Base-by-base conservation (phyloP, 192 early-diverging fungal species). In the Funneliformis mosseae region DNA sequence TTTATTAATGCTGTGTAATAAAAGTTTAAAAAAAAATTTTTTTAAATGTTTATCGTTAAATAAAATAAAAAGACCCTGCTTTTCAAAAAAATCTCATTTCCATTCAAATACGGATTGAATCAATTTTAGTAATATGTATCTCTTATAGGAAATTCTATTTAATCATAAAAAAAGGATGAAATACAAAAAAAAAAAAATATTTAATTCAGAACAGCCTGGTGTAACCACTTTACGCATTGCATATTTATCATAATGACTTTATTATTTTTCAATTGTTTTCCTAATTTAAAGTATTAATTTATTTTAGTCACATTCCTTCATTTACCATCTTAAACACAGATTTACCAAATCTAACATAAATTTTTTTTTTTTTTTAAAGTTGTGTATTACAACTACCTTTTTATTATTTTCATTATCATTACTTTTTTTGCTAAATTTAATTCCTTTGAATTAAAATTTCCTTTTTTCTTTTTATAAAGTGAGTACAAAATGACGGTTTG, bases 201-300 rank as follows among this genome's bases (percentile, higher is more conserved):
- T 16, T 55, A 55, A 55, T 55, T 55, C 48, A 55, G 5, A 55
- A 14, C 48, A 55, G 48, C 48, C 48, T 18, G 5, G 48, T 55
- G 48, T 55, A 55, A 55, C 48, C 48, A 55, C 5, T 5, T 55
- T 16, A 55, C 48, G 18, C 18, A 55, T 55, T 55, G 48, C 48
- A 55, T 55, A 55, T 55, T 55, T 55, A 55, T 55, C 48, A 55
- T 55, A 55, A 55, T 55, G 48, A 55, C 48, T 16, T 55, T 55
- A 18, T 18, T 55, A 55, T 55, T 55, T 55, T 16, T 55, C 48
- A 55, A 55, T 55, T 55, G 48, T 55, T 55, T 55, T 55, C 48
- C 48, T 55, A 55, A 55, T 55, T 48, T 55, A 55, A 55, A 55
- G 48, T 55, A 55, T 55, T 55, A 55, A 55, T 55, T 55, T 55